These are phyloP conservation scores for Acanthamoeba lenticulata DNA, from an alignment of 208 protist genomes.

Conservation along the genomic window DNA sequence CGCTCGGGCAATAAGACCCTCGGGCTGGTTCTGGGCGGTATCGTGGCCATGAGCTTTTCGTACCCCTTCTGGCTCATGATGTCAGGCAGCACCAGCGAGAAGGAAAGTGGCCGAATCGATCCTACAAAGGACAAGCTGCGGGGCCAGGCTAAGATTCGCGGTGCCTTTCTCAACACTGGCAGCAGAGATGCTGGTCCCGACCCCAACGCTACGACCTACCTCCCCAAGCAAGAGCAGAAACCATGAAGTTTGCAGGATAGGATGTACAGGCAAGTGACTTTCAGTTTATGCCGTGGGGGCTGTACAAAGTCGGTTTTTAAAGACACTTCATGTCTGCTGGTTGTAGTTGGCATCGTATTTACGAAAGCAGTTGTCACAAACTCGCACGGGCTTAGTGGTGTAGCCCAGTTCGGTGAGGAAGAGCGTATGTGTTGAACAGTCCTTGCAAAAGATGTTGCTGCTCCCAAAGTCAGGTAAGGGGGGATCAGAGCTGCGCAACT, in stretches of 20 bases:
- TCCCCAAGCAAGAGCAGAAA: not conserved
- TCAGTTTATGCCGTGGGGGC: too few relatives aligned
- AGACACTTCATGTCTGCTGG: not conserved
- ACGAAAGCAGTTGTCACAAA: slow-evolving; percentile 29
- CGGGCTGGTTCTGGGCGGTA: not conserved
- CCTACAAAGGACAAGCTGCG: not conserved
- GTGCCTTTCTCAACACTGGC: slow-evolving; percentile 25
- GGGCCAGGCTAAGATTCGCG: slow-evolving; percentile 34
- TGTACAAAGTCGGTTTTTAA: too few relatives aligned
- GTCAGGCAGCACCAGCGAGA: not conserved
- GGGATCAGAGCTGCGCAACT: too few relatives aligned
- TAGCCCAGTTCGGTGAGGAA: slow-evolving; percentile 36
- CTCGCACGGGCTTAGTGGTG: slow-evolving; percentile 6
- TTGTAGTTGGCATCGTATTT: slow-evolving; percentile 11
- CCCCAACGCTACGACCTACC: not conserved
- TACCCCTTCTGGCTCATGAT: slow-evolving; percentile 28
- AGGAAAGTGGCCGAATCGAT: not conserved
- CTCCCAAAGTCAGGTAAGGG: not conserved
- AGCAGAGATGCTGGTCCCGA: slow-evolving; percentile 9
- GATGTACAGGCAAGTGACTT: too few relatives aligned
- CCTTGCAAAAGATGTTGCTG: slow-evolving; percentile 58
- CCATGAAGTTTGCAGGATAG: too few relatives aligned
- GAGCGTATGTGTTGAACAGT: slow-evolving; percentile 23
- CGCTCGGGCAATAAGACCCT: not conserved
- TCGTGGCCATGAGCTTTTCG: slow-evolving; percentile 14